Evolutionary conservation across 495 filamentous ascomycete genomes (phyloP).

Genomic region (Echria macrotheca): DNA sequence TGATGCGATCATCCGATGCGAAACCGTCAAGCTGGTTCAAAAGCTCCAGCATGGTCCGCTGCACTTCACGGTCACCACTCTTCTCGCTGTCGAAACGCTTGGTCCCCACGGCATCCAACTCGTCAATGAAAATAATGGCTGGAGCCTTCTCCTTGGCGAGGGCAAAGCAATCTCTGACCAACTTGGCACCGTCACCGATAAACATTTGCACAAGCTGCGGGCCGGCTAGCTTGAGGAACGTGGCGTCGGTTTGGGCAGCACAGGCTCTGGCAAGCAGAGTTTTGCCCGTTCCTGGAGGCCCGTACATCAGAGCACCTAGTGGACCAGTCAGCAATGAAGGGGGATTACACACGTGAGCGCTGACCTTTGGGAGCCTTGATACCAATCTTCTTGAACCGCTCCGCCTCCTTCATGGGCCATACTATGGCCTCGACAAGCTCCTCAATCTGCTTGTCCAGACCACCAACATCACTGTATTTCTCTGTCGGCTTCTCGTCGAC

Average conservation of each 20-base stretch:
- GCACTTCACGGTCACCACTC: slow-evolving; percentile 94
- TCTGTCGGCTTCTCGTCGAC: slow-evolving; percentile 99
- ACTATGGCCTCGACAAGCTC: slow-evolving; percentile 99
- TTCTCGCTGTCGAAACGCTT: slow-evolving; percentile 99
- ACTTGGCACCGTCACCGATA: slow-evolving; percentile 96
- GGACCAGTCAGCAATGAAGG: background rate
- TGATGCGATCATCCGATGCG: slow-evolving; percentile 97
- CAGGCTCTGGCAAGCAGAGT: slow-evolving; percentile 96
- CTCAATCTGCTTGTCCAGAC: slow-evolving; percentile 97
- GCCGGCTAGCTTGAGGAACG: slow-evolving; percentile 97
- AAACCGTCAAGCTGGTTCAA: slow-evolving; percentile 99
- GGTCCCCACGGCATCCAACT: slow-evolving; percentile 93
- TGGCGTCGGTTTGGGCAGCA: slow-evolving; percentile 96
- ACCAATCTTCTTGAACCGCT: slow-evolving; percentile 97
- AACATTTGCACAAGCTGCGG: slow-evolving; percentile 99
- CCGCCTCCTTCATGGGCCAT: slow-evolving; percentile 99
- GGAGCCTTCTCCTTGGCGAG: slow-evolving; percentile 97
- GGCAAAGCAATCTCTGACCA: slow-evolving; percentile 95
- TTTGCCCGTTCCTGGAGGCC: slow-evolving; percentile 93
- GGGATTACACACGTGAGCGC: background rate
- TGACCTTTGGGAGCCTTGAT: slow-evolving; percentile 99
- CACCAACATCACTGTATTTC: slow-evolving; percentile 97
- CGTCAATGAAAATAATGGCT: slow-evolving; percentile 99
- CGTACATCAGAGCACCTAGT: slow-evolving; percentile 94
- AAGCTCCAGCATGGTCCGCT: slow-evolving; percentile 97